These are phyloP conservation scores for Castanea mollissima DNA, from an alignment of 306 rosid species.

Conservation along the genomic window DNA sequence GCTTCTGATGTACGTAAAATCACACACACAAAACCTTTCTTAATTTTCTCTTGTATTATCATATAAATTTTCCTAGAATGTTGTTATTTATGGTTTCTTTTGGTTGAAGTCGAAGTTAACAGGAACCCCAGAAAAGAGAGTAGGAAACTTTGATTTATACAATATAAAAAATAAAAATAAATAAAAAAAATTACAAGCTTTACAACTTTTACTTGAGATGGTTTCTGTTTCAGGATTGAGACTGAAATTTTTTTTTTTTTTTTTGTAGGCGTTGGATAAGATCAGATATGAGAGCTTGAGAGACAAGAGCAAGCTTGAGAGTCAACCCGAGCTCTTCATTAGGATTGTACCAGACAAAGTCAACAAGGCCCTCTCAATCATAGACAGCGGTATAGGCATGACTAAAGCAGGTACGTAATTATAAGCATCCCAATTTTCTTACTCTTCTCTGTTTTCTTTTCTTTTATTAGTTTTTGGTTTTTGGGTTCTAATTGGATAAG, in stretches of 20 bases:
- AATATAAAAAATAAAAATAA: no score
- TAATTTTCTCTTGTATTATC: not conserved
- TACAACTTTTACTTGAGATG: not conserved
- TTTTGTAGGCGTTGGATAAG: constrained; percentile 31
- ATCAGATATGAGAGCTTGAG: constrained; percentile 36
- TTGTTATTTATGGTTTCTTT: not conserved
- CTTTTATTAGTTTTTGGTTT: not conserved
- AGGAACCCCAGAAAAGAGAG: no score
- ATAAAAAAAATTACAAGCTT: no score
- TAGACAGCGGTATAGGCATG: constrained; percentile 37
- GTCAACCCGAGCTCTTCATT: constrained; percentile 28
- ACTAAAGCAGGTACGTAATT: constrained; percentile 30
- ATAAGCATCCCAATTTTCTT: not conserved
- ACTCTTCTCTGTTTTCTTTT: not conserved
- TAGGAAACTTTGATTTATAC: no score
- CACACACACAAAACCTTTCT: not conserved
- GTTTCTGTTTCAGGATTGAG: not conserved
- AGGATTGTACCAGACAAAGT: constrained; percentile 26
- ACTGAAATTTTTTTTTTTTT: not conserved
- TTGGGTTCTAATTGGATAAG: no score
- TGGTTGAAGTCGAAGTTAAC: no score
- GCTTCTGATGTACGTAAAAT: constrained; percentile 22
- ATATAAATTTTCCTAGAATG: not conserved
- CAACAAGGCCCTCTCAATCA: constrained; percentile 30
- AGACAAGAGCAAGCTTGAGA: constrained; percentile 30